Percentiles rank a stretch among this genome's conserved stretches.
These are phyloP conservation scores for Lentinus brumalis DNA, from an alignment of 768 basidiomycete species.

Conservation along the genomic window DNA sequence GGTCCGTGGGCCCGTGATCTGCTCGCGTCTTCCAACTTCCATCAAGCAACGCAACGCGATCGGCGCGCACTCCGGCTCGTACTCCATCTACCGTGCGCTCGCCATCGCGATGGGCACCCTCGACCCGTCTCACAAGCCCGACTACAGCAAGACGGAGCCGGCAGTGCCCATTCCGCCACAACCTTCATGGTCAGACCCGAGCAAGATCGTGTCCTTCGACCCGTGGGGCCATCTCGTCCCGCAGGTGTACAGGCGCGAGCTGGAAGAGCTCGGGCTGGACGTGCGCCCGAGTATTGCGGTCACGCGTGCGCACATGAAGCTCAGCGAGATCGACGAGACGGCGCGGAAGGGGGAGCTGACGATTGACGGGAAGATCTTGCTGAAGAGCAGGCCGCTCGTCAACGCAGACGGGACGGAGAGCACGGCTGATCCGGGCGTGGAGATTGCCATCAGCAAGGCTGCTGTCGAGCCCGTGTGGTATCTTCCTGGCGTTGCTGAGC, in stretches of 20 bases:
- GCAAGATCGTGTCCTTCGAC: slow-evolving; percentile 90
- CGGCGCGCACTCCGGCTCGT: slow-evolving; percentile 91
- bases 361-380: slow-evolving; percentile 83
- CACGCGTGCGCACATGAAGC: slow-evolving; percentile 92
- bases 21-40: slow-evolving; percentile 78
- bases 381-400: slow-evolving; percentile 61
- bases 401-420: slow-evolving; percentile 66
- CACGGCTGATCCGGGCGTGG: slow-evolving; percentile 72
- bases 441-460: slow-evolving; percentile 87
- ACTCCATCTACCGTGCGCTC: slow-evolving; percentile 93
- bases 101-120: slow-evolving; percentile 89
- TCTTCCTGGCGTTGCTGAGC: slow-evolving; percentile 87
- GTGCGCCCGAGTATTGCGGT: slow-evolving; percentile 91
- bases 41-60: slow-evolving; percentile 93
- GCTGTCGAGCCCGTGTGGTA: slow-evolving; percentile 98
- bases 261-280: slow-evolving; percentile 72
- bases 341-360: slow-evolving; percentile 68
- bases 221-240: slow-evolving; percentile 92
- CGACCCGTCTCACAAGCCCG: slow-evolving; percentile 76
- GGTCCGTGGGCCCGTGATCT: slow-evolving; percentile 84
- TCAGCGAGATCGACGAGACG: slow-evolving; percentile 88
- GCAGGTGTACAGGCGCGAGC: slow-evolving; percentile 62
- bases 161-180: slow-evolving; percentile 79
- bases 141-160: slow-evolving; percentile 82
- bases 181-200: slow-evolving; percentile 72